These are phyloP conservation scores for Pythium phragmiticola DNA, from an alignment of 352 stramenopile species.

Conservation along the genomic window DNA sequence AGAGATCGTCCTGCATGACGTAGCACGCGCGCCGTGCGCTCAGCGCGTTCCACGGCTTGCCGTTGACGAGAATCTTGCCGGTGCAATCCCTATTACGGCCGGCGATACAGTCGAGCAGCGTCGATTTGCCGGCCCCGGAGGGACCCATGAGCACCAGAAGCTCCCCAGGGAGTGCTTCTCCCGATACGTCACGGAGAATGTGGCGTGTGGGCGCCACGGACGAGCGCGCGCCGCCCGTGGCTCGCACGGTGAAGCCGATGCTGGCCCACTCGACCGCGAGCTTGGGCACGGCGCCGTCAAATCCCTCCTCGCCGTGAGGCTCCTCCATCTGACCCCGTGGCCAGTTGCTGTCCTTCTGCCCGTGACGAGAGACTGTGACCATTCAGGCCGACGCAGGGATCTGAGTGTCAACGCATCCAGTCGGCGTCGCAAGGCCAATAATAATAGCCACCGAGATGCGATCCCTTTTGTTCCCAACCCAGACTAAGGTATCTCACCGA, in stretches of 20 bases:
- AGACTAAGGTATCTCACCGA: not conserved
- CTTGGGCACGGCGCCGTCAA: conserved; percentile 11
- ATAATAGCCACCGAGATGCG: no score
- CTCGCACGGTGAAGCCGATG: conserved; percentile 32
- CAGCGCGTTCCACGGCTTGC: conserved; percentile 29
- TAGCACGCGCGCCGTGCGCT: conserved; percentile 41
- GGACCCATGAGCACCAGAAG: conserved; percentile 63
- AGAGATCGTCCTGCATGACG: conserved; percentile 91
- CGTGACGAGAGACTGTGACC: no score
- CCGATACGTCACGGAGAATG: conserved; percentile 50
- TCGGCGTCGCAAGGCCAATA: no score
- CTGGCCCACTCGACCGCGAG: conserved; percentile 16
- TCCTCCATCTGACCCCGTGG: no score
- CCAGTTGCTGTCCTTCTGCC: no score
- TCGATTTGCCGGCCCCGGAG: conserved; percentile 55
- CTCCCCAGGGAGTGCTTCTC: conserved; percentile 35
- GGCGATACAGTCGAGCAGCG: conserved; percentile 52
- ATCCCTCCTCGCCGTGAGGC: not conserved
- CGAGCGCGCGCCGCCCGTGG: not conserved
- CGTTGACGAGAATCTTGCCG: conserved; percentile 38
- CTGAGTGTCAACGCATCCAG: no score
- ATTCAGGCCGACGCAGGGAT: no score
- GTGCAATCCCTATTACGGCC: conserved; percentile 34
- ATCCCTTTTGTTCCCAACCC: not conserved
- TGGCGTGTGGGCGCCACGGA: conserved; percentile 1